phyloP scores from a whole-genome alignment of 2,329 filamentous ascomycete genomes.

The Xylariaceae sp. region DNA sequence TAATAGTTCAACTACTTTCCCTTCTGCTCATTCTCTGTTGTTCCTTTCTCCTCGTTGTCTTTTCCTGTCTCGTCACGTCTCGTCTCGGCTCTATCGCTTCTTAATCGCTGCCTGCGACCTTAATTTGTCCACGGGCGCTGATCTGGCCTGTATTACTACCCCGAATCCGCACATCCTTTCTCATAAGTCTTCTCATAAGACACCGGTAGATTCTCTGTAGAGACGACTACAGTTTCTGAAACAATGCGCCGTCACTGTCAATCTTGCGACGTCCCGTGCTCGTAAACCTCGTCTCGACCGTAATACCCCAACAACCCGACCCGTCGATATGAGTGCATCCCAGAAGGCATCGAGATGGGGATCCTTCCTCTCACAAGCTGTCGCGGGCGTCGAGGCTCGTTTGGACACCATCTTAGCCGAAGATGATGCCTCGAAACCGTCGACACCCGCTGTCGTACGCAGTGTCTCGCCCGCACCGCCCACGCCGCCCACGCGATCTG shows the following conservation, averaged over 20 bases:
- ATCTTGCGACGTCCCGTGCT: not conserved
- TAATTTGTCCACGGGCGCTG: not conserved
- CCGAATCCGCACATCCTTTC: not conserved
- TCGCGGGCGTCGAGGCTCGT: constrained; percentile 87
- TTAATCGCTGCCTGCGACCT: not conserved
- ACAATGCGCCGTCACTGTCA: constrained; percentile 15
- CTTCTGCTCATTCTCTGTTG: not conserved
- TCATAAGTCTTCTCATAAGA: not conserved
- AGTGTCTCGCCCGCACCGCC: constrained; percentile 20
- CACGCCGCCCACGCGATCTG: constrained; percentile 21
- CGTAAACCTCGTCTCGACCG: constrained; percentile 5
- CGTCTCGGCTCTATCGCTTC: not conserved
- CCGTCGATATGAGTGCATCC: constrained; percentile 41
- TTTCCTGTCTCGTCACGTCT: not conserved
- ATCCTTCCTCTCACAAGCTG: constrained; percentile 78
- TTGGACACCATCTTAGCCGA: constrained; percentile 89
- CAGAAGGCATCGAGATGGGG: constrained; percentile 64
- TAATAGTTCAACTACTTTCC: not conserved
- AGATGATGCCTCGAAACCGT: constrained; percentile 49
- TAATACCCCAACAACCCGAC: constrained; percentile 4
- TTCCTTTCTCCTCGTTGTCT: not conserved
- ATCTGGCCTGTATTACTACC: constrained; percentile 15
- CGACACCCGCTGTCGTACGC: constrained; percentile 27
- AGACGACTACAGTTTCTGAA: not conserved
- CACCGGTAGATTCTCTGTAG: not conserved